phyloP scores from a whole-genome alignment of 352 stramenopile species.

The Pythium phragmitis region DNA sequence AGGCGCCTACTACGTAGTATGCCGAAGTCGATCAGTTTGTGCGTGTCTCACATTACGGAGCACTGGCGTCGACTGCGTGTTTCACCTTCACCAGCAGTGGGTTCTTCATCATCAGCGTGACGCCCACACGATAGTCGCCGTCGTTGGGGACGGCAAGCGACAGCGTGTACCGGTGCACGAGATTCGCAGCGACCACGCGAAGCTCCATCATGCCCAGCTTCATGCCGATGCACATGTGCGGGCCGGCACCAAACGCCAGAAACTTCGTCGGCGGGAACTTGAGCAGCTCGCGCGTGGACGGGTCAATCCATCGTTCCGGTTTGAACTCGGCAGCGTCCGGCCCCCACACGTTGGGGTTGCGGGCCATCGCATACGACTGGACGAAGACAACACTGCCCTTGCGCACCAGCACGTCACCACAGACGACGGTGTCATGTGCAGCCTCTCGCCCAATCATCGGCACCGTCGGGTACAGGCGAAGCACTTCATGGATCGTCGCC shows the following conservation, averaged over 20 bases:
- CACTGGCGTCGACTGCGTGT: too few species aligned
- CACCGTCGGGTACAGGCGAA: constrained; percentile 62
- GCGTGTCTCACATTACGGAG: too few species aligned
- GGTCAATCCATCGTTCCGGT: too few species aligned
- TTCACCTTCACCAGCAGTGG: too few species aligned
- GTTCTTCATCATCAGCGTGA: too few species aligned
- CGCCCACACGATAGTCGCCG: too few species aligned
- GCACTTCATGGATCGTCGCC: constrained; percentile 54
- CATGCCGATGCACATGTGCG: constrained; percentile 47
- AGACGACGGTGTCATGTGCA: constrained; percentile 53
- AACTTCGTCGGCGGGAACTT: constrained; percentile 32
- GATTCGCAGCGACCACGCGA: constrained; percentile 12
- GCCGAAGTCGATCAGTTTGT: too few species aligned
- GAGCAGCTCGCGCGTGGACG: too few species aligned
- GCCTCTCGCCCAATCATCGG: constrained; percentile 56
- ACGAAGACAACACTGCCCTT: not conserved
- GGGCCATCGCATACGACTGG: constrained; percentile 33
- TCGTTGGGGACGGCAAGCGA: too few species aligned
- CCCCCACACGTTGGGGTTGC: constrained; percentile 23
- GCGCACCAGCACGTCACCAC: constrained; percentile 12
- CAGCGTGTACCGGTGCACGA: not conserved
- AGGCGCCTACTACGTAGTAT: too few species aligned
- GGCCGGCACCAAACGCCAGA: constrained; percentile 37
- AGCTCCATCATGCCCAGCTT: constrained; percentile 49
- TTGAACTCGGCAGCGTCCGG: not conserved